Percentiles rank a stretch among this genome's conserved stretches.
These are phyloP conservation scores for Saccharomycopsis sp. DNA, from an alignment of 805 yeast species.

Conservation along the genomic window DNA sequence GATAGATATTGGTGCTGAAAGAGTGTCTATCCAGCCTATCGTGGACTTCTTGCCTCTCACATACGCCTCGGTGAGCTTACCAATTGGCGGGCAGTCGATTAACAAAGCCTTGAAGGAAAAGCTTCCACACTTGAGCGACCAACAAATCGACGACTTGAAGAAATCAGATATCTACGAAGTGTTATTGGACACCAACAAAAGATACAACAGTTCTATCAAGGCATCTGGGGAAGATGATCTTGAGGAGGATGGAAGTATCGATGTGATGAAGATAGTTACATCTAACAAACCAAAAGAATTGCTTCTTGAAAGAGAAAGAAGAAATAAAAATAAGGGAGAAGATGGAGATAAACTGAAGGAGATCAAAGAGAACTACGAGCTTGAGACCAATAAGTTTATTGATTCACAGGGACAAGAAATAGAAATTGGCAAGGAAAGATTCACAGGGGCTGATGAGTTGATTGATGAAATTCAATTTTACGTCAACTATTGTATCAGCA, in stretches of 20 bases:
- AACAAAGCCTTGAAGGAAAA: slow-evolving; percentile 43
- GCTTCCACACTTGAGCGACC: slow-evolving; percentile 50
- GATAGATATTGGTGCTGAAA: slow-evolving; percentile 71
- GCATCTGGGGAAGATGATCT: slow-evolving; percentile 30
- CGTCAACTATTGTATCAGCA: slow-evolving; percentile 34
- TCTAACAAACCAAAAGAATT: slow-evolving; percentile 69
- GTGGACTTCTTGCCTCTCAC: slow-evolving; percentile 59
- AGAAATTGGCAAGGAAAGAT: slow-evolving; percentile 84
- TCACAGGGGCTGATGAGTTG: slow-evolving; percentile 65
- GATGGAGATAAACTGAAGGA: slow-evolving; percentile 30
- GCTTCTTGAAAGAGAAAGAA: slow-evolving; percentile 53
- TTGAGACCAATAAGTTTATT: slow-evolving; percentile 63
- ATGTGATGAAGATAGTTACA: slow-evolving; percentile 84
- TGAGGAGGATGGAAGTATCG: slow-evolving; percentile 68
- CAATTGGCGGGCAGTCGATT: slow-evolving; percentile 59
- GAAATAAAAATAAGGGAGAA: slow-evolving; percentile 26
- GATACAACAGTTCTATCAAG: slow-evolving; percentile 26
- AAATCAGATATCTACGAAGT: slow-evolving; percentile 73
- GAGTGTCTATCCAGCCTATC: slow-evolving; percentile 76
- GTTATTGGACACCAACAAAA: slow-evolving; percentile 57
- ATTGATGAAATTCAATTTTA: slow-evolving; percentile 47
- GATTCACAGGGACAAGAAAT: slow-evolving; percentile 52
- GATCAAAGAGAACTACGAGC: slow-evolving; percentile 48
- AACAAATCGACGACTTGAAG: slow-evolving; percentile 71
- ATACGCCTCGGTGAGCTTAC: slow-evolving; percentile 44